Base-by-base conservation (phyloP, 2,329 filamentous ascomycete genomes). In the Aureobasidium melanogenum region DNA sequence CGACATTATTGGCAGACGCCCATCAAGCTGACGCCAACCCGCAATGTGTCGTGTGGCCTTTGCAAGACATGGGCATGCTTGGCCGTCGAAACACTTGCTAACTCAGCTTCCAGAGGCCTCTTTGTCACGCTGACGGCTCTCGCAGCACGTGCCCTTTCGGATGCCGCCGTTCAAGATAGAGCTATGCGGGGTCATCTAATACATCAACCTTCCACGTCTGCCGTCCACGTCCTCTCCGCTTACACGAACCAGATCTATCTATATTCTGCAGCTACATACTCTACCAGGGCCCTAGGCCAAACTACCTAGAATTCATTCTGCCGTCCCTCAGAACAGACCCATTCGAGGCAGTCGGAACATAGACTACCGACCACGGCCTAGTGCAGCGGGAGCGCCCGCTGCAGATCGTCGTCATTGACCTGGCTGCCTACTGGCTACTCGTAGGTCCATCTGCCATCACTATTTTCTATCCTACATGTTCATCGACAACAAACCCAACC, bases 371-470 rank as follows among this genome's bases (percentile, higher is more conserved):
- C 12, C 12, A 14, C 41, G 22, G 41, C 41, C 41, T 44, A 26
- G 41, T 26, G 12, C 41, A 2, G 8, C 44, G 52, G 28, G 38
- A 19, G 14, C 10, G n/a, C 39, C 39, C 38, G 24, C 52, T 22
- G 28, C 19, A 44, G 38, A 56, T 56, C 38, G 17, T 56, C 52
- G 52, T 59, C 55, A 59, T 48, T 32, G 55, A 38, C 55, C 9
- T 48, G 30, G 30, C 15, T 19, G n/a, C 52, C 36, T 41, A 12
- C 15, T 9, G n/a, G n/a, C n/a, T n/a, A n/a, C n/a, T n/a, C n/a
- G n/a, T n/a, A n/a, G n/a, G n/a, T n/a, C n/a, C 22, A 44, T 44
- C 41, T 44, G 3, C 17, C 36, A 17, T 24, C 30, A 12, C 47
- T 22, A 22, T 51, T 30, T 30, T 26, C 10, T n/a, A 24, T 36